phyloP scores from a whole-genome alignment of 768 basidiomycete species.

The Leccinum broughii region DNA sequence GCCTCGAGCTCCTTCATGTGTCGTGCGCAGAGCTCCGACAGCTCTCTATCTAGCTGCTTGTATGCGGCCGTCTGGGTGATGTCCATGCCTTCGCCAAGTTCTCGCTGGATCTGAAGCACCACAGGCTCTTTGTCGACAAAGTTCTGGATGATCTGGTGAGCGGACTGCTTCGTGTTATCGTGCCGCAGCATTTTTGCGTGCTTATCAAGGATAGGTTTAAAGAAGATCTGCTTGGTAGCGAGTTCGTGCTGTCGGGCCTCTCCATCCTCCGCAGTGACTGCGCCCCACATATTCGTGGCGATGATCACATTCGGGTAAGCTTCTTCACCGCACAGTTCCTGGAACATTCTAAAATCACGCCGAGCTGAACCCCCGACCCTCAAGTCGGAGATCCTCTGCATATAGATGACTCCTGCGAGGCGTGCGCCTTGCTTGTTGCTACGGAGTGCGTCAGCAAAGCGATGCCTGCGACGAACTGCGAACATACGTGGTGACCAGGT shows the following conservation, averaged over 20 bases:
- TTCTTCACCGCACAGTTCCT: slow-evolving; percentile 52
- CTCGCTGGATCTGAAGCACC: slow-evolving; percentile 53
- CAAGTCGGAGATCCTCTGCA: slow-evolving; percentile 53
- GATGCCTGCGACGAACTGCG: background rate
- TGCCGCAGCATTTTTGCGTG: slow-evolving; percentile 47
- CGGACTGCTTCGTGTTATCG: slow-evolving; percentile 42
- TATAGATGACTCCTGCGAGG: slow-evolving; percentile 51
- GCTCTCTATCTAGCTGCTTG: slow-evolving; percentile 49
- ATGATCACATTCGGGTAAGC: slow-evolving; percentile 51
- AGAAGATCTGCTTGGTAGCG: slow-evolving; percentile 41
- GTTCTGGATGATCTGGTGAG: slow-evolving; percentile 44
- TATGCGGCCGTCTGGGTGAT: slow-evolving; percentile 57
- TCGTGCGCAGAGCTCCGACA: slow-evolving; percentile 45
- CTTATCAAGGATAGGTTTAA: slow-evolving; percentile 49
- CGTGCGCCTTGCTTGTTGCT: slow-evolving; percentile 38
- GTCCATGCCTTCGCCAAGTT: slow-evolving; percentile 48
- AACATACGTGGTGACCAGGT: slow-evolving; percentile 35
- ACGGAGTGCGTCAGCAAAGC: slow-evolving; percentile 16
- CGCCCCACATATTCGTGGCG: slow-evolving; percentile 55
- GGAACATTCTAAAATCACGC: slow-evolving; percentile 52
- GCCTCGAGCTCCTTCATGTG: slow-evolving; percentile 48
- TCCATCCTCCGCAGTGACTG: slow-evolving; percentile 38
- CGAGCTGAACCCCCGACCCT: slow-evolving; percentile 49
- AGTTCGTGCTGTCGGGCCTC: slow-evolving; percentile 48
- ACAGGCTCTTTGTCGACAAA: slow-evolving; percentile 43